Conservation (phyloP, 176 grass and related monocot species). For the Ensete ventricosum region DNA sequence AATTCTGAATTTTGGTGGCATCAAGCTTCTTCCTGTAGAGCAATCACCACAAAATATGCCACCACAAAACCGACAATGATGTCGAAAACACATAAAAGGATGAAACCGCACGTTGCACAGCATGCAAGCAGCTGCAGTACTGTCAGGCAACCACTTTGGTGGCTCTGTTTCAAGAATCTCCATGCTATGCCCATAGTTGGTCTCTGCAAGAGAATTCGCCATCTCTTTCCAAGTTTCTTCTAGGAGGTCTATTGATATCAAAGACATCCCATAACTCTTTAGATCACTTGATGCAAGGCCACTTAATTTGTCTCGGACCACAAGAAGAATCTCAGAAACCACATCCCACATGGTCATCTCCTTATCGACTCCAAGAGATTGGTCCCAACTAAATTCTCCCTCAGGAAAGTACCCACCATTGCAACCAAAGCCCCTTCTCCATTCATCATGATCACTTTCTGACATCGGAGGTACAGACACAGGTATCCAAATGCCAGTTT, state of each 20-base stretch:
- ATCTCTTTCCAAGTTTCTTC: conserved; percentile 78
- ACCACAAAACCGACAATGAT: conserved; percentile 90
- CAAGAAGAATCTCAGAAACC: conserved; percentile 55
- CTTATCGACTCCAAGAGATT: conserved; percentile 31
- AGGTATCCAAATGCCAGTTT: conserved; percentile 75
- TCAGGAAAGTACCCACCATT: conserved; percentile 45
- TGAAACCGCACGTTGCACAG: conserved; percentile 59
- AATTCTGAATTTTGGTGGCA: conserved; percentile 72
- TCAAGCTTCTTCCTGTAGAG: conserved; percentile 70
- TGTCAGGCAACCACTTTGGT: conserved; percentile 78
- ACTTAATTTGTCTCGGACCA: conserved; percentile 45
- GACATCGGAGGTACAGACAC: conserved; percentile 75
- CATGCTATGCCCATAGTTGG: conserved; percentile 33
- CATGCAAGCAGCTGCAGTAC: conserved; percentile 71
- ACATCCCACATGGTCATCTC: conserved; percentile 95
- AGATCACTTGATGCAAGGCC: conserved; percentile 43
- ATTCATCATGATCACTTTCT: conserved; percentile 47
- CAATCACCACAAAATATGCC: conserved; percentile 70
- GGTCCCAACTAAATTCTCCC: conserved; percentile 70
- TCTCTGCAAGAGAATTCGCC: conserved; percentile 38
- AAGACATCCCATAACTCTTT: conserved; percentile 34
- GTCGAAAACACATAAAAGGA: conserved; percentile 68
- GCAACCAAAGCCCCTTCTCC: conserved; percentile 49
- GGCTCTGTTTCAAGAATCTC: conserved; percentile 67
- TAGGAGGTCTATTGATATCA: conserved; percentile 46